Evolutionary conservation across 2,329 filamentous ascomycete genomes (phyloP).

Genomic region (Diaporthe caulivora): DNA sequence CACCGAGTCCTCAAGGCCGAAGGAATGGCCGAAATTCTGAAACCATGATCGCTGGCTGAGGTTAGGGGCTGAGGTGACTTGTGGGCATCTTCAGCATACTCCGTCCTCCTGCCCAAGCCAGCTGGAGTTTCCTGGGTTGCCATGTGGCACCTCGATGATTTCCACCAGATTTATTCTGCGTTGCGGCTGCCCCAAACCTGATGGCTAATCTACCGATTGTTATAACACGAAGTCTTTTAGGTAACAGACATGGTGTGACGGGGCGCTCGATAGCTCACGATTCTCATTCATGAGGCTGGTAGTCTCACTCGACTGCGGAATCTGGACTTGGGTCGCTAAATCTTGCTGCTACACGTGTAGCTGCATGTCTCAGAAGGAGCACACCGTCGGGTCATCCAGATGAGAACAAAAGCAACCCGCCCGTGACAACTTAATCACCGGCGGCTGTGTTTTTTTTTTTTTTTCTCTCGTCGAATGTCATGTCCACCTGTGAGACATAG

Average conservation of each 20-base stretch:
- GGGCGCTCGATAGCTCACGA: constrained; percentile 30
- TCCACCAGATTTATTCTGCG: constrained; percentile 13
- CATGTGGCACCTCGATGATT: constrained; percentile 4
- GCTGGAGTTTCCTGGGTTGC: background rate
- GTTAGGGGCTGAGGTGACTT: background rate
- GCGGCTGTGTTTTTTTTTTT: constrained; percentile 11
- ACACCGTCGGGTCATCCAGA: constrained; percentile 34
- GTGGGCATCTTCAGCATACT: background rate
- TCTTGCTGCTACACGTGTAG: constrained; percentile 39
- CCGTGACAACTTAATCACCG: constrained; percentile 22
- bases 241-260: constrained; percentile 2
- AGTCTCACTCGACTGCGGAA: constrained; percentile 35
- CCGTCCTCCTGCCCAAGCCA: constrained; percentile 5
- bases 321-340: constrained; percentile 36
- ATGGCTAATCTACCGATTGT: background rate
- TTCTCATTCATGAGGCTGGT: constrained; percentile 22
- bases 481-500: constrained; percentile 33
- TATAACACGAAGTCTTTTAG: background rate
- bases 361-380: constrained; percentile 39
- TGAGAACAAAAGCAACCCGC: constrained; percentile 21
- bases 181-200: constrained; percentile 12
- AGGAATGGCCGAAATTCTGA: background rate
- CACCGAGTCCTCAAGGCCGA: background rate
- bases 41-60: constrained; percentile 6
- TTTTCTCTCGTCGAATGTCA: constrained; percentile 4